These are phyloP conservation scores for Pyrus betulifolia DNA, from an alignment of 306 rosid genomes.

Conservation along the genomic window DNA sequence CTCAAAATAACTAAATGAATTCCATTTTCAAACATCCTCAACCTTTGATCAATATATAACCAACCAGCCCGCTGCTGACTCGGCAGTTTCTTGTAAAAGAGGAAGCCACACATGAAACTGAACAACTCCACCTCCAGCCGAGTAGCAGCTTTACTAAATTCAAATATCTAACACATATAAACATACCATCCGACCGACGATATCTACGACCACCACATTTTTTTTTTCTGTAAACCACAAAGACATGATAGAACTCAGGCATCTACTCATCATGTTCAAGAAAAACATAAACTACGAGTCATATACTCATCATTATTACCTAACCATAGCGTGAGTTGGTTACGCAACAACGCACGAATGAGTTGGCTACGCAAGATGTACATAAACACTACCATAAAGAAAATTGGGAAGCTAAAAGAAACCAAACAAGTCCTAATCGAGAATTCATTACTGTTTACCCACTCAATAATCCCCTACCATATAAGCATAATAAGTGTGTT, in stretches of 20 bases:
- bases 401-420: not conserved
- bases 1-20: not conserved
- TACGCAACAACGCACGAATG: no score
- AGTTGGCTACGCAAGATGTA: no score
- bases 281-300: not conserved
- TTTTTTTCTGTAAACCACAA: not conserved
- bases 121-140: not conserved
- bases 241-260: no score
- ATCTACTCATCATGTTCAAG: no score
- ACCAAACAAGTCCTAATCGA: not conserved
- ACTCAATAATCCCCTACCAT: not conserved
- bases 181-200: not conserved
- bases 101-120: not conserved
- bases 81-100: not conserved
- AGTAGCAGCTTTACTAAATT: not conserved
- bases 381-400: not conserved
- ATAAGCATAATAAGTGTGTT: not conserved
- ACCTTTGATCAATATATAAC: not conserved
- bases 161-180: not conserved
- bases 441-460: not conserved
- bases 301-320: not conserved
- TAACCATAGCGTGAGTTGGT: no score
- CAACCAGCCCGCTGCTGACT: not conserved
- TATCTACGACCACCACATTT: not conserved
- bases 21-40: not conserved